Evolutionary conservation across 2,329 filamentous ascomycete species (phyloP).

Genomic region (Scedosporium aurantiacum): DNA sequence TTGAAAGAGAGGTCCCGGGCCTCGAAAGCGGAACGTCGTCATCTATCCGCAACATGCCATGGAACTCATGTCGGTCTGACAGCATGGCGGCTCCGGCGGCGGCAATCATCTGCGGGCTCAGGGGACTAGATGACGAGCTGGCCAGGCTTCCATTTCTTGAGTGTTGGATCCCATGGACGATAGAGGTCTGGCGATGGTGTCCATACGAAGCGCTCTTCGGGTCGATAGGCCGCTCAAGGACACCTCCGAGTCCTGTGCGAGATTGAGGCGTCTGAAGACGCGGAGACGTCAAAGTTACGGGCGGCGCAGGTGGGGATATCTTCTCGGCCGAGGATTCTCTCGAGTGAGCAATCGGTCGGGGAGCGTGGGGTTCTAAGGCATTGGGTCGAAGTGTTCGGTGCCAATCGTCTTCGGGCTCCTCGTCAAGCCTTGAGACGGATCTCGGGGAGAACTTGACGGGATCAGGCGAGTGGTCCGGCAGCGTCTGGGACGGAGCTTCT

Average conservation of each 20-base stretch:
- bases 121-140: constrained; percentile 68
- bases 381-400: constrained; percentile 38
- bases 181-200: constrained; percentile 92
- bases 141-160: constrained; percentile 77
- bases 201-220: constrained; percentile 53
- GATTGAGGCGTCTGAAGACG: constrained; percentile 29
- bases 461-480: constrained; percentile 44
- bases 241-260: constrained; percentile 28
- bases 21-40: constrained; percentile 32
- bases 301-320: constrained; percentile 22
- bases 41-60: constrained; percentile 19
- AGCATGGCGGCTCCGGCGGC: constrained; percentile 47
- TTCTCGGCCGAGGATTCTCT: constrained; percentile 50
- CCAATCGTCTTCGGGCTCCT: constrained; percentile 40
- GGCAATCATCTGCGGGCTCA: constrained; percentile 79
- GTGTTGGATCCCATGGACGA: constrained; percentile 94
- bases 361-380: constrained; percentile 25
- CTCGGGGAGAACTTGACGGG: constrained; percentile 40
- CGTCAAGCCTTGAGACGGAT: constrained; percentile 38
- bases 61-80: constrained; percentile 30
- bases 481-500: constrained; percentile 48
- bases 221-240: constrained; percentile 43
- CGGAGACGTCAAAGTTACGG: constrained; percentile 21
- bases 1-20: constrained; percentile 17
- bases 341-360: constrained; percentile 37